Conservation (phyloP, 2,329 filamentous ascomycete species). For the Diplocarpon mali region DNA sequence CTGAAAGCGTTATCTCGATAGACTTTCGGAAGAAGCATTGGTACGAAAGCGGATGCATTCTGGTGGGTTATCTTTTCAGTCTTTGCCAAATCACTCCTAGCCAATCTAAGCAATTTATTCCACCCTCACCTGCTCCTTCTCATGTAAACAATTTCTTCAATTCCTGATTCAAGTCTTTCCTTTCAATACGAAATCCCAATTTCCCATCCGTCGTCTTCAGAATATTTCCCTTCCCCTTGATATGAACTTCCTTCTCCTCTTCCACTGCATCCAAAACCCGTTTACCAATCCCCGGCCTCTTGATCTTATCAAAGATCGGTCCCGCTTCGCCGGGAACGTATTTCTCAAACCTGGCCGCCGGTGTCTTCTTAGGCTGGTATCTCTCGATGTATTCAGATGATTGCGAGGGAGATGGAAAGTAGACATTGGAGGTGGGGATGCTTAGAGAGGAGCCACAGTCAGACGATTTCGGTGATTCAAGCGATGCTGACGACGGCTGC, state of each 20-base stretch:
- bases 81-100: too few species aligned
- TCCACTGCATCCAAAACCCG: neutral
- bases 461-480: neutral
- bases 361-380: slow-evolving; percentile 11
- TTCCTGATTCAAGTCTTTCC: slow-evolving; percentile 16
- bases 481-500: neutral
- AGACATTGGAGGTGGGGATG: neutral
- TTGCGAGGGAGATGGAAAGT: neutral
- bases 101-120: too few species aligned
- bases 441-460: neutral
- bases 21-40: too few species aligned
- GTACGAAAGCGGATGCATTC: too few species aligned
- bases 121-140: slow-evolving; percentile 4
- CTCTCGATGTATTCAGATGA: slow-evolving; percentile 16
- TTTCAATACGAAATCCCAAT: slow-evolving; percentile 7
- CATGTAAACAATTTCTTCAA: slow-evolving; percentile 16
- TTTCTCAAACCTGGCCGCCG: neutral
- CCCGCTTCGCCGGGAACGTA: slow-evolving; percentile 14
- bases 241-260: neutral
- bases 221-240: neutral
- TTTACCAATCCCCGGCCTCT: slow-evolving; percentile 10
- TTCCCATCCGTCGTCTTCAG: slow-evolving; percentile 3
- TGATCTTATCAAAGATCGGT: slow-evolving; percentile 18
- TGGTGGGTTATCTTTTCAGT: too few species aligned
- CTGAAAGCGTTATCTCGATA: too few species aligned